These are phyloP conservation scores for Moesziomyces aphidis DNA, from an alignment of 1,284 basidiomycete species.

Conservation along the genomic window DNA sequence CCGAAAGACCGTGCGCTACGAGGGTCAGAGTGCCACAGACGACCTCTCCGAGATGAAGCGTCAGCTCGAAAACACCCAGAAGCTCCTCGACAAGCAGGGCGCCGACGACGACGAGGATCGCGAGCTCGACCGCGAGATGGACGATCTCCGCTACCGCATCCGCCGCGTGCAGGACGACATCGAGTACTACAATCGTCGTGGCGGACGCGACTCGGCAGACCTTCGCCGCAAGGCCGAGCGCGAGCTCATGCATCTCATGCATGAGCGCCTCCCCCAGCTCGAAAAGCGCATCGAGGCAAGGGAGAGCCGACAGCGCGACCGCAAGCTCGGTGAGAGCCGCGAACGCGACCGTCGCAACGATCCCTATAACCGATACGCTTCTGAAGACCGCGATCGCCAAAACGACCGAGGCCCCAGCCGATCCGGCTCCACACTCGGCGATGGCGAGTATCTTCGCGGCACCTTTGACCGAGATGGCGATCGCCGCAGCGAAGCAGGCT, in stretches of 20 bases:
- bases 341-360: conserved; percentile 87
- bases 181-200: conserved; percentile 83
- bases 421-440: conserved; percentile 28
- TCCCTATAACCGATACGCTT: conserved; percentile 68
- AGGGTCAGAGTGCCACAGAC: conserved; percentile 74
- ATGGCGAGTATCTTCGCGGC: conserved; percentile 57
- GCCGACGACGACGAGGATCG: conserved; percentile 80
- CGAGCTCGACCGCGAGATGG: conserved; percentile 84
- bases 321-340: conserved; percentile 69
- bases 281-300: conserved; percentile 85
- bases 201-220: conserved; percentile 79
- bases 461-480: conserved; percentile 61
- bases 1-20: conserved; percentile 82
- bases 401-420: conserved; percentile 22
- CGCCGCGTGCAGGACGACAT: conserved; percentile 91
- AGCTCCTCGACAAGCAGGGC: conserved; percentile 81
- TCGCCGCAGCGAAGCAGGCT: conserved; percentile 43
- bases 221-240: conserved; percentile 88
- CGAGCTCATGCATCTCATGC: conserved; percentile 86
- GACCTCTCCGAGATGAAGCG: conserved; percentile 90
- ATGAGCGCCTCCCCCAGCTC: conserved; percentile 90
- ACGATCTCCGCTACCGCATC: conserved; percentile 86
- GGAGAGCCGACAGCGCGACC: conserved; percentile 81
- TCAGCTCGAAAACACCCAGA: conserved; percentile 82
- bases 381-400: conserved; percentile 43